Evolutionary conservation across 352 stramenopile genomes (phyloP), one percentile per base, ranked within the genome.

Genomic region (Peronospora tabacina): DNA sequence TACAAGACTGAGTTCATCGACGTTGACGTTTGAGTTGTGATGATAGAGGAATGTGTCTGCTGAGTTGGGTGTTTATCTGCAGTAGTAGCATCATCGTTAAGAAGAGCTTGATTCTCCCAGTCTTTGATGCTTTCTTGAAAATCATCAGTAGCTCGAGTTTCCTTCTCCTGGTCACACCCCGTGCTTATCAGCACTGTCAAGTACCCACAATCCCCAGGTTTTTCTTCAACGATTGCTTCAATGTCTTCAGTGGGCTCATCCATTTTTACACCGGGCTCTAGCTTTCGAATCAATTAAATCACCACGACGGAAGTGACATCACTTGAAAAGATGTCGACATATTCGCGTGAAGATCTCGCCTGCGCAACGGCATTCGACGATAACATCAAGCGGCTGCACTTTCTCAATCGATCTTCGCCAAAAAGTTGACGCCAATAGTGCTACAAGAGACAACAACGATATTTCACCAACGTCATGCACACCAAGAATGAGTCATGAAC

Each of bases 391-490:
- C 22, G 22, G 5, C 22, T 26, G 17, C 47, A 32, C 30, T 58
- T 45, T 16, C 15, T 29, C 32, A 32, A 7, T 48, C 15, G 41
- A 19, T 55, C 38, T n/a, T 58, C 53, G 26, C 54, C 53, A 33
- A 81, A 36, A 7, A 81, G 53, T 50, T 65, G 55, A 8, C 55
- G 52, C 70, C 67, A 77, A 44, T 77, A 64, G 11, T 62, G 61
- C 69, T 79, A 44, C 12, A 36, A 6, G 9, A 2, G 22, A 39
- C 33, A 66, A 39, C 22, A 48, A 44, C 7, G 20, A 15, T 10
- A 46, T 34, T 3, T 17, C 32, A 38, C 44, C 19, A 33, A 10
- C 8, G 17, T 20, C 46, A 55, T n/a, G 41, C 11, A 42, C 15
- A 30, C 20, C 29, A 44, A 52, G 19, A 37, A 49, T 17, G 34